These are phyloP conservation scores for Pseudozyma pruni DNA, from an alignment of 1,284 basidiomycete species.

Conservation along the genomic window DNA sequence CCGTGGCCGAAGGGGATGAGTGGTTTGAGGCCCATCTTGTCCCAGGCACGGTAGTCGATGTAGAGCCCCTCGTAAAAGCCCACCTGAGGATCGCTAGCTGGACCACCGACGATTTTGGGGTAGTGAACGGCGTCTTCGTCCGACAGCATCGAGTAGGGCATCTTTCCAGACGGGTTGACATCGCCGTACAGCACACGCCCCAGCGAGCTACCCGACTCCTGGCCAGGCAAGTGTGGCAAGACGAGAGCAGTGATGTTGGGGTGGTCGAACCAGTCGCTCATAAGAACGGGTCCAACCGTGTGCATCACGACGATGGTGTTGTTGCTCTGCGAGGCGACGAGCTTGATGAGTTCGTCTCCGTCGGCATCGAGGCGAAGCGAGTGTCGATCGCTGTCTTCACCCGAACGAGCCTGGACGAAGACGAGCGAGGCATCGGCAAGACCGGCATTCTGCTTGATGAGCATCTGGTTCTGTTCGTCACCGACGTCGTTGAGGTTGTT, in stretches of 20 bases:
- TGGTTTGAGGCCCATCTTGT: slow-evolving; percentile 74
- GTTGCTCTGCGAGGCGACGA: slow-evolving; percentile 68
- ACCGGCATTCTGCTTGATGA: slow-evolving; percentile 23
- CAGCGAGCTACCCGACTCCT: slow-evolving; percentile 43
- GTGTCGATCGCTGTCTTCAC: slow-evolving; percentile 69
- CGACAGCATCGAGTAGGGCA: slow-evolving; percentile 40
- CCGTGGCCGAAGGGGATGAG: slow-evolving; percentile 84
- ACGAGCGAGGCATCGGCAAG: slow-evolving; percentile 40
- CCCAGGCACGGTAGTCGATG: slow-evolving; percentile 78
- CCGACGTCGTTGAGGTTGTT: slow-evolving; percentile 42
- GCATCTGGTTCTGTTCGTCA: slow-evolving; percentile 27
- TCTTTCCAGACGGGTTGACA: slow-evolving; percentile 39
- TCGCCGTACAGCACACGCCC: slow-evolving; percentile 42
- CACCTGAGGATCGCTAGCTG: slow-evolving; percentile 70
- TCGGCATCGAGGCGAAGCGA: slow-evolving; percentile 67
- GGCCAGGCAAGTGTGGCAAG: slow-evolving; percentile 42
- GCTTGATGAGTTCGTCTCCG: slow-evolving; percentile 67
- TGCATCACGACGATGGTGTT: slow-evolving; percentile 86
- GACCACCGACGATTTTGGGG: slow-evolving; percentile 66
- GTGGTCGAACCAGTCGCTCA: slow-evolving; percentile 46
- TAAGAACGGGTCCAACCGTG: slow-evolving; percentile 68
- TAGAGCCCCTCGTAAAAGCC: slow-evolving; percentile 76
- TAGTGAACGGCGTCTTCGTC: slow-evolving; percentile 46
- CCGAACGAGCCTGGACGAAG: slow-evolving; percentile 68
- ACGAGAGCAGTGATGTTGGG: slow-evolving; percentile 46